Conservation (phyloP, 2,329 filamentous ascomycete species). For the Penicillium sp. region DNA sequence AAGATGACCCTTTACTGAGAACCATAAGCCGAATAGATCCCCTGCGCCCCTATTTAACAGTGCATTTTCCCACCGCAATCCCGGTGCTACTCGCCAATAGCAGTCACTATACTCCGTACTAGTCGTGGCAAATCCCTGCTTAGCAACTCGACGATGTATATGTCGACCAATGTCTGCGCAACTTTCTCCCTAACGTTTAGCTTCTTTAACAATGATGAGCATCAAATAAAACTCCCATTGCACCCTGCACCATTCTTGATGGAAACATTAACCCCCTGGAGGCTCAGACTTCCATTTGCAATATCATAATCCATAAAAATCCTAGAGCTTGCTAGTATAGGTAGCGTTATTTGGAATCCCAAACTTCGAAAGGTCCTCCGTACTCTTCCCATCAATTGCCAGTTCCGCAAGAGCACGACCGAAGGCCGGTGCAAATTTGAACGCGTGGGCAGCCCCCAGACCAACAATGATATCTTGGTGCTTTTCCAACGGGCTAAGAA, state of each 20-base stretch:
- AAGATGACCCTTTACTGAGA: too few species aligned
- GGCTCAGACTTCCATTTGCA: neutral
- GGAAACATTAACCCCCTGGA: neutral
- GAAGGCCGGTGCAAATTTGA: slow-evolving; percentile 29
- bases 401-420: slow-evolving; percentile 26
- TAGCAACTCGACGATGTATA: too few species aligned
- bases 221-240: too few species aligned
- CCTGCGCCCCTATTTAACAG: too few species aligned
- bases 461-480: slow-evolving; percentile 23
- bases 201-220: neutral
- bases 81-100: too few species aligned
- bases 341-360: slow-evolving; percentile 15
- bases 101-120: too few species aligned
- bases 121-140: too few species aligned
- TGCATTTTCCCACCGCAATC: too few species aligned
- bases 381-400: slow-evolving; percentile 24
- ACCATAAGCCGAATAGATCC: too few species aligned
- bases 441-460: slow-evolving; percentile 25
- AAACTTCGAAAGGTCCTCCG: slow-evolving; percentile 27
- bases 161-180: too few species aligned
- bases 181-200: too few species aligned
- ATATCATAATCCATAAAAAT: neutral
- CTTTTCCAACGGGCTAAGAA: slow-evolving; percentile 26
- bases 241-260: neutral
- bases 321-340: slow-evolving; percentile 11